Conservation (phyloP, 1,284 basidiomycete species). For the Sporisorium sorghi region DNA sequence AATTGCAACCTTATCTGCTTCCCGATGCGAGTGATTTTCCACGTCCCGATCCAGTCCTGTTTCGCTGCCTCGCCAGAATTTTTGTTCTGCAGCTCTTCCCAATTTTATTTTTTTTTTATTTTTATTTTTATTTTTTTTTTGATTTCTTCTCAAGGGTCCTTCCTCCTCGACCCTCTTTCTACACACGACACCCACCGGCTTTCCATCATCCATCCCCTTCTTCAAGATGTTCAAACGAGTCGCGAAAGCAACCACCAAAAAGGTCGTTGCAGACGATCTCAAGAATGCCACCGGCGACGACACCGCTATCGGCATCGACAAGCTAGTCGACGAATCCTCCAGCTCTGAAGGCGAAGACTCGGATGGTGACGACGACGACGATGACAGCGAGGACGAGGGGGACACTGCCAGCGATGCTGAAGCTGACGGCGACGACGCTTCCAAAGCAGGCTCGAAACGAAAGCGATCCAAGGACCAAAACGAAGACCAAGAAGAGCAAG, state of each 20-base stretch:
- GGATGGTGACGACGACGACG: slow-evolving; percentile 21
- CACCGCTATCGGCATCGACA: slow-evolving; percentile 47
- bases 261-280: slow-evolving; percentile 29
- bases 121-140: no score
- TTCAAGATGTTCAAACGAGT: slow-evolving; percentile 47
- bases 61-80: not conserved
- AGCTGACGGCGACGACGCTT: not conserved
- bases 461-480: slow-evolving; percentile 29
- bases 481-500: slow-evolving; percentile 11
- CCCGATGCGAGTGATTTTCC: slow-evolving; percentile 7
- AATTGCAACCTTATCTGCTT: slow-evolving; percentile 26
- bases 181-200: not conserved
- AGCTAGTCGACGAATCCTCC: slow-evolving; percentile 47
- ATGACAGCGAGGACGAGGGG: slow-evolving; percentile 14
- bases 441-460: slow-evolving; percentile 27
- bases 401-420: not conserved
- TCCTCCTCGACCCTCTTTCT: not conserved
- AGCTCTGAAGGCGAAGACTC: slow-evolving; percentile 38
- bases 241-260: slow-evolving; percentile 36
- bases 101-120: slow-evolving; percentile 10
- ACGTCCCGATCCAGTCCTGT: not conserved
- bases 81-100: slow-evolving; percentile 16
- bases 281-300: slow-evolving; percentile 39
- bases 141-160: slow-evolving; percentile 20
- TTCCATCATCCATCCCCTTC: not conserved